phyloP scores from a whole-genome alignment of 2,329 filamentous ascomycete genomes.

The Ambrosiella cleistominuta region DNA sequence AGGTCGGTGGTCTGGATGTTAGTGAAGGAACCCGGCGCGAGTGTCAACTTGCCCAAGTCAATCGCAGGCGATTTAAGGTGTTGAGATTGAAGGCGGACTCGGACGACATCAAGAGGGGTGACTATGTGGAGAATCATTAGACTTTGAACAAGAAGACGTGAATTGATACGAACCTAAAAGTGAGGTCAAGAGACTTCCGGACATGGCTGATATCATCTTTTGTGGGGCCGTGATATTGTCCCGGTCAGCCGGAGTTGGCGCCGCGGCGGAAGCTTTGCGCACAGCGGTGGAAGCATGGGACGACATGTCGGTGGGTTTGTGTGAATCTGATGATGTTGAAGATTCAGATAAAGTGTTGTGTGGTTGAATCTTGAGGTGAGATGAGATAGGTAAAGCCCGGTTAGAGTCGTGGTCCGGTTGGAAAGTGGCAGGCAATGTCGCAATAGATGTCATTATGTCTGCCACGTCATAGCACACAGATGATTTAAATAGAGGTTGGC shows the following conservation, averaged over 20 bases:
- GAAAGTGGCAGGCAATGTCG: constrained; percentile 33
- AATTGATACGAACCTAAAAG: constrained; percentile 49
- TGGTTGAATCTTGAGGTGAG: neutral
- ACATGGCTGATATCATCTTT: constrained; percentile 88
- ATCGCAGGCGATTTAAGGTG: constrained; percentile 31
- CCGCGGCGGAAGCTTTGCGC: neutral
- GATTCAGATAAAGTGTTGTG: neutral
- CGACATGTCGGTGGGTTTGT: neutral
- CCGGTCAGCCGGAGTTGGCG: constrained; percentile 18
- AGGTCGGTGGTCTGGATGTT: constrained; percentile 62
- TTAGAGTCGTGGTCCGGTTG: constrained; percentile 45
- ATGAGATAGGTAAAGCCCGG: neutral
- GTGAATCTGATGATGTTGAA: neutral
- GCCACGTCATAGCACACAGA: constrained; percentile 1
- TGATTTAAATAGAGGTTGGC: neutral
- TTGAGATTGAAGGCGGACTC: constrained; percentile 85
- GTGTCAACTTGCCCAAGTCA: constrained; percentile 37
- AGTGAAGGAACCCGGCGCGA: constrained; percentile 35
- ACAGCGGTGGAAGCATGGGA: neutral
- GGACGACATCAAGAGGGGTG: constrained; percentile 90
- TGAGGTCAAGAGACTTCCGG: constrained; percentile 77
- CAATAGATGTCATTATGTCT: neutral
- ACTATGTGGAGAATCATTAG: constrained; percentile 33
- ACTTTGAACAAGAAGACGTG: neutral
- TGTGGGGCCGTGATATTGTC: constrained; percentile 63